These are phyloP conservation scores for Solanum hybrid DNA, from an alignment of 305 asterid genomes.

Conservation along the genomic window DNA sequence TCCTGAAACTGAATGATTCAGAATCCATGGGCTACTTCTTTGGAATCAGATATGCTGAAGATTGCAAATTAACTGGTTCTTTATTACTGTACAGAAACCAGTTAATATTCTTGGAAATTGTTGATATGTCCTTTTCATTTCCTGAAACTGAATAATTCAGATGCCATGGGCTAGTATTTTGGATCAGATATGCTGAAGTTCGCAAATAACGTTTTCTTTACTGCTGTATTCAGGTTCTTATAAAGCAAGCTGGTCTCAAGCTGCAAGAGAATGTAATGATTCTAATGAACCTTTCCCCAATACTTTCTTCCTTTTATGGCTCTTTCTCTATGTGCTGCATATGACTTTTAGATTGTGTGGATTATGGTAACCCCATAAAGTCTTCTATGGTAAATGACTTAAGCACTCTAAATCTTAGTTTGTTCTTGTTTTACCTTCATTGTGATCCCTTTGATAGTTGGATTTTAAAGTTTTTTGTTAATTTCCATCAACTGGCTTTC, in stretches of 20 bases:
- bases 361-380: neutral
- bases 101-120: neutral
- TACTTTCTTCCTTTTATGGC: slow-evolving; percentile 5
- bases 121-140: neutral
- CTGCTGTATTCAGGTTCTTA: slow-evolving; percentile 57
- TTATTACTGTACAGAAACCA: slow-evolving; percentile 8
- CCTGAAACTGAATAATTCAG: neutral
- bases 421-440: neutral
- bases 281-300: neutral
- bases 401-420: neutral
- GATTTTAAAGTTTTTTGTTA: neutral
- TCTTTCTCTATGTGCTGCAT: neutral
- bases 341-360: neutral
- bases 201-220: slow-evolving; percentile 12
- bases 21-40: neutral
- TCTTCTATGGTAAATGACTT: neutral
- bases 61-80: slow-evolving; percentile 1
- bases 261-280: slow-evolving; percentile 73
- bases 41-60: neutral
- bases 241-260: slow-evolving; percentile 92
- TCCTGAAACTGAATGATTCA: neutral
- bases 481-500: neutral
- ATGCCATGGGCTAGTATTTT: neutral
- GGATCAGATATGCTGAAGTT: neutral
- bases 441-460: neutral